Percentiles rank a stretch among this genome's conserved stretches.
Conservation (phyloP, 2,329 filamentous ascomycete species). For the Aspergillus fumigatiaffinis region DNA sequence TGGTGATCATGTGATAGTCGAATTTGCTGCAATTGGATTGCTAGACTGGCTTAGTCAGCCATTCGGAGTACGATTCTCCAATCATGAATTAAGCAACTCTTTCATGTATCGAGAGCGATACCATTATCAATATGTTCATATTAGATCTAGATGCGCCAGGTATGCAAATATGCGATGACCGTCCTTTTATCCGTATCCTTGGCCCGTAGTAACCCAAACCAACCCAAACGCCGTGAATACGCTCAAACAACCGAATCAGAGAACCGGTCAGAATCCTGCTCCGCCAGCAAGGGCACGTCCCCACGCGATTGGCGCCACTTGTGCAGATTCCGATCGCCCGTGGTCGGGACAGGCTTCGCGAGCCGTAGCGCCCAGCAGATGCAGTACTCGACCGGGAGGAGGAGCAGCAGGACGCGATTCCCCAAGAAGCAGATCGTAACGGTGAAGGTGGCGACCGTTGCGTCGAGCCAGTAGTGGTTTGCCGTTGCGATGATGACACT, state of each 20-base stretch:
- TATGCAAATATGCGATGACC: not conserved
- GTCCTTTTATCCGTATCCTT: not conserved
- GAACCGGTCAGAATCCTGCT: not conserved
- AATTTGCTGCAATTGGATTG: too few species aligned
- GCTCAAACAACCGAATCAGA: not conserved
- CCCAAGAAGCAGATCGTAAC: slow-evolving; percentile 46
- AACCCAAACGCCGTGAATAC: not conserved
- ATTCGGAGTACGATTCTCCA: not conserved
- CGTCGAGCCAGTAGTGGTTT: slow-evolving; percentile 58
- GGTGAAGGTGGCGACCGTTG: slow-evolving; percentile 47
- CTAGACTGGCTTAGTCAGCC: too few species aligned
- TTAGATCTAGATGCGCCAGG: not conserved
- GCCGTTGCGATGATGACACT: slow-evolving; percentile 54
- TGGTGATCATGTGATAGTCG: too few species aligned
- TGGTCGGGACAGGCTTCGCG: slow-evolving; percentile 52
- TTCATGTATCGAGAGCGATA: not conserved
- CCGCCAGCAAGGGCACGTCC: not conserved
- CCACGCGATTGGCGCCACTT: not conserved
- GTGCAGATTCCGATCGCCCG: slow-evolving; percentile 35
- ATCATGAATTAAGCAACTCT: not conserved
- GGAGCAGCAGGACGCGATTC: slow-evolving; percentile 49
- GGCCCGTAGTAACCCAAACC: not conserved
- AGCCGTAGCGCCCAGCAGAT: slow-evolving; percentile 47
- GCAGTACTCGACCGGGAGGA: slow-evolving; percentile 51
- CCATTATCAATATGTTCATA: not conserved